Conservation (phyloP, 306 rosid genomes). For the Cucurbita maxima region DNA sequence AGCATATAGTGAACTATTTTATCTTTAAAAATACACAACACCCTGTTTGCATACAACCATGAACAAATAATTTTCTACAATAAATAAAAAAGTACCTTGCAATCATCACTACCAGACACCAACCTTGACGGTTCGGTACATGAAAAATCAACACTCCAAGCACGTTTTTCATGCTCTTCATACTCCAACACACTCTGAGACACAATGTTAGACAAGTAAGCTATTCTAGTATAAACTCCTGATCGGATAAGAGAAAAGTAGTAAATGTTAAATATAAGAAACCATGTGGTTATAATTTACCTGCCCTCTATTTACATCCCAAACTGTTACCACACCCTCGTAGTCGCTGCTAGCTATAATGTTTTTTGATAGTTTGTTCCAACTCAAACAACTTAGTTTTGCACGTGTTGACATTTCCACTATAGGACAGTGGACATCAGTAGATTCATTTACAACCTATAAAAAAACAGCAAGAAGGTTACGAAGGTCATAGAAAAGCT, state of each 20-base stretch:
- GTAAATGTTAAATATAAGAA: neutral
- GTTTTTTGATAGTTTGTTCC: slow-evolving; percentile 82
- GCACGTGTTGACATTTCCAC: slow-evolving; percentile 96
- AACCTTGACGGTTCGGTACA: slow-evolving; percentile 91
- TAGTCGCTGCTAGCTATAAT: slow-evolving; percentile 97
- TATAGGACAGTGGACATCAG: slow-evolving; percentile 75
- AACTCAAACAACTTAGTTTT: slow-evolving; percentile 97
- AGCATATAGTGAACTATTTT: neutral
- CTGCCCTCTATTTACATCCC: slow-evolving; percentile 94
- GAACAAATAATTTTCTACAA: neutral
- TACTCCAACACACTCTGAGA: slow-evolving; percentile 89
- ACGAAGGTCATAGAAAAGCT: slow-evolving; percentile 5
- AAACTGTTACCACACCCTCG: slow-evolving; percentile 91
- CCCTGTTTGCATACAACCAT: neutral
- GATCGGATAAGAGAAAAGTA: neutral
- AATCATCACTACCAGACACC: slow-evolving; percentile 96
- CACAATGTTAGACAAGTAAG: neutral
- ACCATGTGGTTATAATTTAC: slow-evolving; percentile 23
- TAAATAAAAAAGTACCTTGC: slow-evolving; percentile 43
- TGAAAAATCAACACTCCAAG: slow-evolving; percentile 99
- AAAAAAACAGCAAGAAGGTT: slow-evolving; percentile 14
- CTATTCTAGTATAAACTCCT: slow-evolving; percentile 1
- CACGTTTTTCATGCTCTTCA: slow-evolving; percentile 97
- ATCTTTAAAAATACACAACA: neutral
- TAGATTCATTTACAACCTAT: slow-evolving; percentile 84